Base-by-base conservation (phyloP, 164 flowering plant species). In the Magnolia sinica region DNA sequence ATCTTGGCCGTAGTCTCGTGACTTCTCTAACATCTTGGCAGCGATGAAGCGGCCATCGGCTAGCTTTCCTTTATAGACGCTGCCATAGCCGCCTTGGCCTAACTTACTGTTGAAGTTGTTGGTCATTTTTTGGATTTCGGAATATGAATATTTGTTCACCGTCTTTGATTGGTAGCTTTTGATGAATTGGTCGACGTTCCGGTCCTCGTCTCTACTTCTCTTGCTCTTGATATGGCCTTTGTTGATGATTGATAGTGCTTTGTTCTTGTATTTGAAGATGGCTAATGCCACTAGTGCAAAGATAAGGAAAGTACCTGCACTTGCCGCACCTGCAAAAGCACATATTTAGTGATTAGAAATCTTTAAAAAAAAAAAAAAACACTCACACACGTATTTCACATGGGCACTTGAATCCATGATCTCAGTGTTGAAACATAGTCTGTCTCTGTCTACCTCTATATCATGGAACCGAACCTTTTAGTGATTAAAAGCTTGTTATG, bases 51-150 rank as follows among this genome's bases (percentile, higher is more conserved):
- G 82, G 14, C 79, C 79, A 63, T 80, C 79, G 20, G 59, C 49
- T 27, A 76, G 23, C 29, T 76, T 67, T 22, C 82, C 82, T 64
- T 79, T 76, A 73, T 52, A 80, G 64, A 80, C 82, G 50, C 20
- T 75, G 14, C 82, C 82, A 22, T 75, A 79, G 7, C 79, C 78
- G 22, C 81, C 81, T 52, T 66, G 50, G 50, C 81, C 81, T 8
- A 79, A n/a, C 49, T 74, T 75, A 1, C 71, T 50, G 18, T 72
- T 74, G 76, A 79, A 73, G 61, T 66, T 66, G 14, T 73, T 68
- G 1, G 79, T 76, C 69, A 76, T 71, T 61, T 66, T 68, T 61
- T 76, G 66, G 8, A 80, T 51, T 5, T 76, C 74, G 24, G 8
- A 10, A 65, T 76, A 80, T 4, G 76, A 72, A 72, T 76, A 76